Conservation (phyloP, 2,329 filamentous ascomycete species). For the Neodidymelliopsis sp. region DNA sequence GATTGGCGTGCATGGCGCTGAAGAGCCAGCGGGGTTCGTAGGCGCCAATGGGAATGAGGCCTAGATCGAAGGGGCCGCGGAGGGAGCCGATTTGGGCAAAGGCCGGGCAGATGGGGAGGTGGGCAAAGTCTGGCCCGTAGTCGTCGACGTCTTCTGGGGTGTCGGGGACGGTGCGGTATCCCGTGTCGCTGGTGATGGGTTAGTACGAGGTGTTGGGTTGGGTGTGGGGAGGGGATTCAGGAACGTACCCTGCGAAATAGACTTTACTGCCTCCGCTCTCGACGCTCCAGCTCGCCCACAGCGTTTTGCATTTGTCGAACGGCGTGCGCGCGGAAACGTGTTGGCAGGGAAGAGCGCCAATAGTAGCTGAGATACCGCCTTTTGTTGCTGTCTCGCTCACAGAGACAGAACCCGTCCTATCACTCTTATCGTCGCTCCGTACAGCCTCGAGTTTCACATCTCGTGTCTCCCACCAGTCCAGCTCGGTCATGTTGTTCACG, state of each 20-base stretch:
- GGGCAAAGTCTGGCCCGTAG: slow-evolving; percentile 68
- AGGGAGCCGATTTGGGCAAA: slow-evolving; percentile 83
- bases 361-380: slow-evolving; percentile 69
- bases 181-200: slow-evolving; percentile 73
- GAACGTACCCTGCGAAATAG: slow-evolving; percentile 74
- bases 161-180: slow-evolving; percentile 79
- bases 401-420: slow-evolving; percentile 19
- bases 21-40: slow-evolving; percentile 79
- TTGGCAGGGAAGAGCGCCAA: slow-evolving; percentile 85
- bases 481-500: slow-evolving; percentile 79
- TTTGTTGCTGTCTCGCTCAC: slow-evolving; percentile 15
- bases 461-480: slow-evolving; percentile 94
- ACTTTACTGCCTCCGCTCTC: slow-evolving; percentile 77
- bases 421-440: background rate
- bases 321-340: slow-evolving; percentile 75
- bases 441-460: slow-evolving; percentile 68
- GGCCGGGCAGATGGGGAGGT: slow-evolving; percentile 78
- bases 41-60: slow-evolving; percentile 91
- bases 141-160: slow-evolving; percentile 71
- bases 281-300: slow-evolving; percentile 90
- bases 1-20: slow-evolving; percentile 84
- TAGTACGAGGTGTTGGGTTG: slow-evolving; percentile 7
- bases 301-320: slow-evolving; percentile 75
- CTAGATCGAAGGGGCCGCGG: slow-evolving; percentile 87
- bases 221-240: background rate